Evolutionary conservation across 108 stramenopile genomes (phyloP).

Genomic region (Aurantiochytrium sp.): DNA sequence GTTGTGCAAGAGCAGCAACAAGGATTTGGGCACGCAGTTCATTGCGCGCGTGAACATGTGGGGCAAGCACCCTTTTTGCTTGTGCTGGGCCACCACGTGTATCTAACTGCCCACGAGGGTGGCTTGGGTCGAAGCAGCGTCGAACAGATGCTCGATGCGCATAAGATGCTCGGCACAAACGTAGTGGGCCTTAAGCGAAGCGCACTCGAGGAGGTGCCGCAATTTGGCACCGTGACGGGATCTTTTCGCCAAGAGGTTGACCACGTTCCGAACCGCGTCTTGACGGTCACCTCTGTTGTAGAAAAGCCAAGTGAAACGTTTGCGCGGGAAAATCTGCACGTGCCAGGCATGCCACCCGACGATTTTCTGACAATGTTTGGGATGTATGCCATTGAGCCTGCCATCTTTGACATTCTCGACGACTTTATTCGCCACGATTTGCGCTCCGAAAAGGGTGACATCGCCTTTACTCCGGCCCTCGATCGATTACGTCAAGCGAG

Average conservation of each 20-base stretch:
- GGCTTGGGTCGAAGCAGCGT: neutral
- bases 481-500: neutral
- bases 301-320: neutral
- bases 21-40: slow-evolving; percentile 22
- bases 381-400: slow-evolving; percentile 8
- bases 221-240: neutral
- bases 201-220: neutral
- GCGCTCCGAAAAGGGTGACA: neutral
- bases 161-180: neutral
- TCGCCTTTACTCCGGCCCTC: neutral
- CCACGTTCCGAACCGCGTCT: neutral
- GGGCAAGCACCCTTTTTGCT: neutral
- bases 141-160: neutral
- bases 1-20: neutral
- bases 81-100: slow-evolving; percentile 21
- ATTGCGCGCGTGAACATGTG: neutral
- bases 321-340: neutral
- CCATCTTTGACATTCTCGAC: slow-evolving; percentile 8
- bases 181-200: neutral
- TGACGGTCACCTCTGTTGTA: neutral
- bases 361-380: slow-evolving; percentile 14
- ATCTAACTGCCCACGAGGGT: neutral
- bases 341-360: neutral
- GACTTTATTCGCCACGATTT: neutral
- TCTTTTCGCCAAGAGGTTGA: neutral